Percentiles rank a stretch among this genome's conserved stretches.
These are phyloP conservation scores for Arthroderma uncinatum DNA, from an alignment of 2,329 filamentous ascomycete genomes.

Conservation along the genomic window DNA sequence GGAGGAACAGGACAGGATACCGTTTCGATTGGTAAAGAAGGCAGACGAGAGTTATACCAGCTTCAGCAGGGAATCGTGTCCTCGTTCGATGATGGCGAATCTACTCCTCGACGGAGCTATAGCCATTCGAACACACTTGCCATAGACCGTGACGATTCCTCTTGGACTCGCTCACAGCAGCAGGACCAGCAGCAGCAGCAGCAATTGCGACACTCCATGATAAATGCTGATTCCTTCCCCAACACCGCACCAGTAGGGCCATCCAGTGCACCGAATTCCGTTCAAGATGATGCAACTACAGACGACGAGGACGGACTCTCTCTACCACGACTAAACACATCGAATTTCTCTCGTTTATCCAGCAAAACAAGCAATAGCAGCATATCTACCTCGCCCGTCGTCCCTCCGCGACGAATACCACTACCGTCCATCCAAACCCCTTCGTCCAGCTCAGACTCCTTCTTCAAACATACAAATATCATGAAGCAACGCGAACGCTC, in stretches of 20 bases:
- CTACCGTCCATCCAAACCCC: neutral
- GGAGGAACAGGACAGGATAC: neutral
- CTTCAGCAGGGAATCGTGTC: neutral
- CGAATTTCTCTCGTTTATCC: constrained; percentile 25
- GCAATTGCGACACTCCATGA: neutral
- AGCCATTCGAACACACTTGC: constrained; percentile 7
- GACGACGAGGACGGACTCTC: constrained; percentile 71
- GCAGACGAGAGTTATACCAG: neutral
- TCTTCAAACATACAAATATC: constrained; percentile 36
- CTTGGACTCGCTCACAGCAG: neutral
- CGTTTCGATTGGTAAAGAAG: neutral
- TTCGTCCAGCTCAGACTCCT: constrained; percentile 47
- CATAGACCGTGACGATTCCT: neutral
- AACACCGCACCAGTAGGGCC: neutral
- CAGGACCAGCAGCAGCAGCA: neutral
- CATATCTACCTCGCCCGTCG: constrained; percentile 22
- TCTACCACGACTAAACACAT: constrained; percentile 38
- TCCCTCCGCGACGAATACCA: constrained; percentile 30
- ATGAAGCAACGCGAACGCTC: constrained; percentile 26
- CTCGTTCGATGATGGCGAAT: constrained; percentile 9
- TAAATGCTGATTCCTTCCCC: neutral
- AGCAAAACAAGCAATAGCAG: constrained; percentile 26
- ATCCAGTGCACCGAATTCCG: neutral
- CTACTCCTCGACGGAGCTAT: constrained; percentile 14
- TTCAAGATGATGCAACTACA: constrained; percentile 53